Base-by-base conservation (phyloP, 768 basidiomycete species). In the Amanita pallidorosea region DNA sequence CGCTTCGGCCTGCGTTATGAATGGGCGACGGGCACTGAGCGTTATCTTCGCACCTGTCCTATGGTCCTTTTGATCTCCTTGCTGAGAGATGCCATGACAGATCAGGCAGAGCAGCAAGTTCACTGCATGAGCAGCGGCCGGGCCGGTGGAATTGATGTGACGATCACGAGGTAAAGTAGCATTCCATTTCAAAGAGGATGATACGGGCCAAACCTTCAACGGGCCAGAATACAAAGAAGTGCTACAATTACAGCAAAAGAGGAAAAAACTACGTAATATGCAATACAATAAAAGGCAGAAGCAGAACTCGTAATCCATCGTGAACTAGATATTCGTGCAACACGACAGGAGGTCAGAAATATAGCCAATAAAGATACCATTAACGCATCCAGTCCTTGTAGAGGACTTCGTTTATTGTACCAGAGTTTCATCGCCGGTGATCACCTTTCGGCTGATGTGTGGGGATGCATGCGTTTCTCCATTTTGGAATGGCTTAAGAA, bases 1-100 rank as follows among this genome's bases (percentile, higher is more conserved):
- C 85, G 83, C 81, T 49, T 15, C 45, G n/a, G 5, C n/a, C 15
- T 34, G 31, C 12, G 7, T 9, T 85, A 54, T n/a, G 40, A 7
- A 44, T 46, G 23, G 18, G 43, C 20, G 34, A 18, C 11, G 25
- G 44, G 2, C 23, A 22, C 22, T 11, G 4, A 9, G 17, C 22
- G 40, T n/a, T 33, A 8, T 23, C 9, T 35, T 33, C n/a, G 11
- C 47, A 71, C 74, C 65, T 75, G 73, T 23, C 75, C 75, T 18
- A 76, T 71, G 54, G 17, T 5, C 3, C 40, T 25, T n/a, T 42
- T 42, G 20, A 31, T 13, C 23, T 49, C 47, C 7, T 49, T 29
- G 45, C 31, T 46, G 18, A 44, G 33, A 27, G 25, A 27, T 20
- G 37, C 17, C 37, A 44, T 44, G 17, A 27, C 27, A 27, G 23